Percentiles rank a stretch among this genome's conserved stretches.
Conservation (phyloP, 768 basidiomycete genomes). For the Pisolithus sp. region DNA sequence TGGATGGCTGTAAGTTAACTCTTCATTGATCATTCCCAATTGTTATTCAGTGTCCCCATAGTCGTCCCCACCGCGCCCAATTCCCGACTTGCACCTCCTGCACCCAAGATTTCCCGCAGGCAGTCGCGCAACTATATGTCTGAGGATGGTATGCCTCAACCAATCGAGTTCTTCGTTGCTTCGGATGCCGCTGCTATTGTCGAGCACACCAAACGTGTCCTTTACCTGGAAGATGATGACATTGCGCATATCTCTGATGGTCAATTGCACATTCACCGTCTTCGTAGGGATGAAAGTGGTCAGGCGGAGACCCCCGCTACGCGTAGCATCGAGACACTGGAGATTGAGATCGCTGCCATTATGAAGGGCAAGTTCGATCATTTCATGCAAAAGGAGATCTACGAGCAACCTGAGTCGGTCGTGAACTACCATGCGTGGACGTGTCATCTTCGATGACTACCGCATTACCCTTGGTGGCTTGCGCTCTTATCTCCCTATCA, state of each 20-base stretch:
- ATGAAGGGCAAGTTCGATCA: conserved; percentile 99
- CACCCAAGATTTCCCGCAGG: conserved; percentile 79
- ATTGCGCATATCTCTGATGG: conserved; percentile 97
- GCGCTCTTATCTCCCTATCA: conserved; percentile 91
- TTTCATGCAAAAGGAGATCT: conserved; percentile 99
- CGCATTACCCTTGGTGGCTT: conserved; percentile 92
- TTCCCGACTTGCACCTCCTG: conserved; percentile 63
- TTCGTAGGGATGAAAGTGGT: conserved; percentile 78
- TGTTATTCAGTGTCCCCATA: conserved; percentile 5
- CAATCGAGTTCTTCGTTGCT: conserved; percentile 99
- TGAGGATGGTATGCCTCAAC: conserved; percentile 96
- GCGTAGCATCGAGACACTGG: conserved; percentile 95
- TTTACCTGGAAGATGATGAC: conserved; percentile 98
- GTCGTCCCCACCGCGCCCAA: conserved; percentile 49
- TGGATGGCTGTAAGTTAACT: conserved; percentile 35
- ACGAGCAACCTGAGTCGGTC: conserved; percentile 97
- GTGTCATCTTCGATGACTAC: conserved; percentile 95
- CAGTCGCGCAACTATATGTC: conserved; percentile 98
- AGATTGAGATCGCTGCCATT: conserved; percentile 98
- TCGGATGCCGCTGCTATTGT: conserved; percentile 95
- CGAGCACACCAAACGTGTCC: conserved; percentile 97
- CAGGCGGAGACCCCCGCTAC: conserved; percentile 55
- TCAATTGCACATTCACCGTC: conserved; percentile 97
- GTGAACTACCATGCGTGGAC: conserved; percentile 99
- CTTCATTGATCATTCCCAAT: not conserved